Evolutionary conservation across 2,329 filamentous ascomycete species (phyloP).

Genomic region (Ophiocordyceps camponoti-rufipedis): DNA sequence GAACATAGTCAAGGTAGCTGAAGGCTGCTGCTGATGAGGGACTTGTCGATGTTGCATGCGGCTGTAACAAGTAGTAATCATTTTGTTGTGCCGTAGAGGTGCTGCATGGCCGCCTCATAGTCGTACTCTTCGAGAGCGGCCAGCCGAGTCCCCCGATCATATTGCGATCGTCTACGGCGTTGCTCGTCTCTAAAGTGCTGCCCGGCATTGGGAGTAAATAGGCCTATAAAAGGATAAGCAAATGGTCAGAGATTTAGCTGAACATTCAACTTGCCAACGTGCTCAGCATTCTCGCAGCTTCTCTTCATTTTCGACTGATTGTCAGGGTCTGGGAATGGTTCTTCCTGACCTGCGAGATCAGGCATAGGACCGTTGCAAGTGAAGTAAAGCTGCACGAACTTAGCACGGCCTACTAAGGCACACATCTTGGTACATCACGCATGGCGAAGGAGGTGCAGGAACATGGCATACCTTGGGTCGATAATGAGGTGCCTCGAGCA

Average conservation of each 20-base stretch:
- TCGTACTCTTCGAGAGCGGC: constrained; percentile 48
- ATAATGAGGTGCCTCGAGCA: constrained; percentile 68
- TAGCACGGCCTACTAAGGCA: background rate
- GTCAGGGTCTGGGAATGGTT: constrained; percentile 59
- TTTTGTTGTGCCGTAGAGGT: constrained; percentile 12
- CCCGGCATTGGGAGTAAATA: constrained; percentile 65
- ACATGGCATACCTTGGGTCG: constrained; percentile 52
- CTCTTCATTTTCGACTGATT: constrained; percentile 78
- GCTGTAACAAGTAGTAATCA: background rate
- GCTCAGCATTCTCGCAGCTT: constrained; percentile 71
- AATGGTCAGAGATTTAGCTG: background rate
- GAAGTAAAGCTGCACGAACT: constrained; percentile 28
- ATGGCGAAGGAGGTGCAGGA: background rate
- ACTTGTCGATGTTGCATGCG: too few relatives aligned
- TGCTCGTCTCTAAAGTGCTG: constrained; percentile 60
- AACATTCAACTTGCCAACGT: constrained; percentile 41
- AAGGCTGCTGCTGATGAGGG: too few relatives aligned
- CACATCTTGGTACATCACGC: background rate
- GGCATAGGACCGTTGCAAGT: constrained; percentile 28
- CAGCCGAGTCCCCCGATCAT: constrained; percentile 61
- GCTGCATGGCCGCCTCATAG: constrained; percentile 25
- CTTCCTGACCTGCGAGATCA: constrained; percentile 48
- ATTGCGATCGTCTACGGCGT: constrained; percentile 58
- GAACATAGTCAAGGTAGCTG: too few relatives aligned
- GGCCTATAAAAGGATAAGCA: constrained; percentile 24